Conservation (phyloP, 352 stramenopile genomes). For the Globisporangium paroecandrum region DNA sequence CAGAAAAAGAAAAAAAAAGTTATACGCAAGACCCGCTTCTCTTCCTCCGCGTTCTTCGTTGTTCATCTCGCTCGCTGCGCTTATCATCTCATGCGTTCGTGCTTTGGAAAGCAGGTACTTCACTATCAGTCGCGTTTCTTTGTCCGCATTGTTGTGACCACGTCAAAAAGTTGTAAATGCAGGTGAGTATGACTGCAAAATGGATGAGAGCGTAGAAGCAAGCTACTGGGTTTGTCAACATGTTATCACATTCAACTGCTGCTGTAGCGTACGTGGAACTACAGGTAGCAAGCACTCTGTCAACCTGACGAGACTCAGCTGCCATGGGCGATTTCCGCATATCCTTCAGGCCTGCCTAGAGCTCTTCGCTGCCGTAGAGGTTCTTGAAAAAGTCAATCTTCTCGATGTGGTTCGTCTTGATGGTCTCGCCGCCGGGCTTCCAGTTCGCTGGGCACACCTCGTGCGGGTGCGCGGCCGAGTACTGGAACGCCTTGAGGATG, state of each 20-base stretch:
- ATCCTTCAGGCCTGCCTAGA: conserved; percentile 21
- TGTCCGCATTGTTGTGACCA: not conserved
- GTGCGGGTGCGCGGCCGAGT: conserved; percentile 59
- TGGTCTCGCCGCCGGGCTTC: conserved; percentile 78
- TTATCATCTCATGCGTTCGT: not conserved
- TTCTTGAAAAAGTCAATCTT: conserved; percentile 85
- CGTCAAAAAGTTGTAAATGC: not conserved
- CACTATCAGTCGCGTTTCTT: not conserved
- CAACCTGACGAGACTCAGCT: not conserved
- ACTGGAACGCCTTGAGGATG: conserved; percentile 86
- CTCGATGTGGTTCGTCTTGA: conserved; percentile 80
- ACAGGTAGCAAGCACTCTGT: not conserved
- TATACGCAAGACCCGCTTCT: conserved; percentile 3
- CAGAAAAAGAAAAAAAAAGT: conserved; percentile 10
- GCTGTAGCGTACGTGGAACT: not conserved
- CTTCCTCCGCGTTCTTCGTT: not conserved
- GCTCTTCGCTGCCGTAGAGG: conserved; percentile 62
- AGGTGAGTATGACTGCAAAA: not conserved
- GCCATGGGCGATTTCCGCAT: not conserved
- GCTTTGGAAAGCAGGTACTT: not conserved
- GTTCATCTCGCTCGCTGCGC: not conserved
- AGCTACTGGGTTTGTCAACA: not conserved
- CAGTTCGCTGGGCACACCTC: conserved; percentile 88
- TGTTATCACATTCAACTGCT: not conserved
- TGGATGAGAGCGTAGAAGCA: not conserved